Evolutionary conservation across 2,329 filamentous ascomycete genomes (phyloP).

Genomic region (Colletotrichum limetticola): DNA sequence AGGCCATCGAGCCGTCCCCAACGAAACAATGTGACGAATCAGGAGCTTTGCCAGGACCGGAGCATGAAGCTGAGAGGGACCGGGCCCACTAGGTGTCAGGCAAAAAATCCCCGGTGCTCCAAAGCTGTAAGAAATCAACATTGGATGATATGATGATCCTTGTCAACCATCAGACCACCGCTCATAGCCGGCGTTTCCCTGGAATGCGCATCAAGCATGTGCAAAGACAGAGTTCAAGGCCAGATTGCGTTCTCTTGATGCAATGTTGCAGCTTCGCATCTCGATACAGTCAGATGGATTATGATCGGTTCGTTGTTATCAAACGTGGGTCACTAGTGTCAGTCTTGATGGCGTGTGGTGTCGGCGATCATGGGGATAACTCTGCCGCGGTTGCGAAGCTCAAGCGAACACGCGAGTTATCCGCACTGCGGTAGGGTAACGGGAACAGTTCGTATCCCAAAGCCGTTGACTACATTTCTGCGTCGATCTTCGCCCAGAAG

Average conservation of each 20-base stretch:
- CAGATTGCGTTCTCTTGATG: constrained; percentile 5
- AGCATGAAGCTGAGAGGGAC: constrained; percentile 26
- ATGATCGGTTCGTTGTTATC: background rate
- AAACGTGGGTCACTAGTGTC: constrained; percentile 3
- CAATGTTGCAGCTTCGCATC: background rate
- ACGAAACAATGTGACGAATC: constrained; percentile 21
- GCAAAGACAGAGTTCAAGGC: background rate
- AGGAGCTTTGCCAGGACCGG: background rate
- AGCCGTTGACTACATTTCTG: constrained; percentile 10
- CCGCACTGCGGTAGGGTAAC: background rate
- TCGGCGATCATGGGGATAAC: background rate
- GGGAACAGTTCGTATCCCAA: background rate
- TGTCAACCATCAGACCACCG: constrained; percentile 25
- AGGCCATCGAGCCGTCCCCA: constrained; percentile 26
- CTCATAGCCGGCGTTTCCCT: background rate
- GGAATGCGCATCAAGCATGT: background rate
- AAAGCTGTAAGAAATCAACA: constrained; percentile 31
- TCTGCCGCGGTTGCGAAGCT: background rate
- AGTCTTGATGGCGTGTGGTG: background rate
- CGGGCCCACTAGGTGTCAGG: constrained; percentile 26
- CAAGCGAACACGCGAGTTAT: background rate
- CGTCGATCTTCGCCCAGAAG: constrained; percentile 8
- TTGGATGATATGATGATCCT: constrained; percentile 33
- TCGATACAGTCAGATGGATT: background rate
- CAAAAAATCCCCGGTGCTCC: constrained; percentile 27